phyloP scores from a whole-genome alignment of 1,139 yeast genomes.

The Suhomyces wounanorum region DNA sequence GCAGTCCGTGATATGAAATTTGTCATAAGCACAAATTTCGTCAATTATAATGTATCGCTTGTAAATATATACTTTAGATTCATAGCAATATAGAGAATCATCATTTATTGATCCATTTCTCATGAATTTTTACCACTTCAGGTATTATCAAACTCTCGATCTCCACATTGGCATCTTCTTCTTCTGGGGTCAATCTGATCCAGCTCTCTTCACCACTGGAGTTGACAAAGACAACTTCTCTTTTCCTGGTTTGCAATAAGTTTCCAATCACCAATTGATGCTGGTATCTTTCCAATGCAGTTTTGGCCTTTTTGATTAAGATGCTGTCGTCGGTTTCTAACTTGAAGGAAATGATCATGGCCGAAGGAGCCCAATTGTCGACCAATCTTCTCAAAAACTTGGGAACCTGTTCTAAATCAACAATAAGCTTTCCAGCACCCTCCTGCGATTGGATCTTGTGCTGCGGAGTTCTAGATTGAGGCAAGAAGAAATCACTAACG shows the following conservation, averaged over 20 bases:
- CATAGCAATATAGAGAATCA: background rate
- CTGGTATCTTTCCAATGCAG: constrained; percentile 79
- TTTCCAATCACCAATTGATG: constrained; percentile 97
- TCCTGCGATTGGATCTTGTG: constrained; percentile 91
- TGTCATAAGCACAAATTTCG: background rate
- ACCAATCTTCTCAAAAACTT: constrained; percentile 86
- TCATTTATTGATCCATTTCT: constrained; percentile 50
- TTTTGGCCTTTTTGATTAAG: constrained; percentile 70
- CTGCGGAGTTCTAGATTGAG: constrained; percentile 79
- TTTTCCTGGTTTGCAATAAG: constrained; percentile 82
- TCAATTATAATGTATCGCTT: background rate
- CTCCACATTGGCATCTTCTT: constrained; percentile 45
- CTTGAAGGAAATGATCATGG: constrained; percentile 94
- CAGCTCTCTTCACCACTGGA: constrained; percentile 47
- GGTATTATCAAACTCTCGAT: constrained; percentile 83
- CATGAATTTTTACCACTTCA: constrained; percentile 63
- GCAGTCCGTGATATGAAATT: background rate
- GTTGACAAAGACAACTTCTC: constrained; percentile 84
- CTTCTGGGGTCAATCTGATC: constrained; percentile 51
- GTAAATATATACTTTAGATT: background rate
- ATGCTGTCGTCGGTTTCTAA: constrained; percentile 82
- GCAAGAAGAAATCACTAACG: constrained; percentile 93
- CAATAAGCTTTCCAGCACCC: constrained; percentile 70
- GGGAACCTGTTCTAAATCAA: constrained; percentile 93
- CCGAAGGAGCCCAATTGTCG: constrained; percentile 92